Conservation (phyloP, 2,329 filamentous ascomycete genomes). For the Monilinia fructicola region DNA sequence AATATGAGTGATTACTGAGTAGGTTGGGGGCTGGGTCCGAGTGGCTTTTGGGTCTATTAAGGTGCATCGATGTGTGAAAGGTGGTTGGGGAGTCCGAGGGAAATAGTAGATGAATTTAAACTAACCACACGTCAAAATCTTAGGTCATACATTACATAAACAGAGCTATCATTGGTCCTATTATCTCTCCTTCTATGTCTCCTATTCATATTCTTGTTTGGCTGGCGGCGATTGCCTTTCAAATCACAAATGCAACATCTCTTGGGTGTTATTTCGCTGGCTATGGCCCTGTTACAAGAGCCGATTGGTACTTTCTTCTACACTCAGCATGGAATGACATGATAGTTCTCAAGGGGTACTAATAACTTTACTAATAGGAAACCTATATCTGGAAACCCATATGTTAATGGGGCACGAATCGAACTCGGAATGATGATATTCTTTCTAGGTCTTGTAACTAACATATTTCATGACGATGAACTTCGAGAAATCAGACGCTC, state of each 20-base stretch:
- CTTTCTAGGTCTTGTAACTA: conserved; percentile 71
- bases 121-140: conserved; percentile 10
- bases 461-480: conserved; percentile 88
- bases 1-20: neutral
- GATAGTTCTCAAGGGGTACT: neutral
- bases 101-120: neutral
- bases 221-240: conserved; percentile 66
- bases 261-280: conserved; percentile 80
- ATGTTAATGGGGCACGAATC: conserved; percentile 45
- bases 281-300: conserved; percentile 66
- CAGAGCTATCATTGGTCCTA: conserved; percentile 78
- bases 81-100: neutral
- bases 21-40: no score
- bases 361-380: neutral
- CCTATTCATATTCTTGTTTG: conserved; percentile 76
- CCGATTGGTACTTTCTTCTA: conserved; percentile 48
- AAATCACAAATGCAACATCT: conserved; percentile 74
- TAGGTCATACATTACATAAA: conserved; percentile 85
- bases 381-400: conserved; percentile 37
- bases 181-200: conserved; percentile 88
- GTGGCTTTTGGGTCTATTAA: no score
- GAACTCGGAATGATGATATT: conserved; percentile 71
- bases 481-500: conserved; percentile 80
- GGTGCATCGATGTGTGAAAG: neutral
- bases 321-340: neutral